phyloP scores from a whole-genome alignment of 1,139 yeast species.

The Yamadazyma blattariae region DNA sequence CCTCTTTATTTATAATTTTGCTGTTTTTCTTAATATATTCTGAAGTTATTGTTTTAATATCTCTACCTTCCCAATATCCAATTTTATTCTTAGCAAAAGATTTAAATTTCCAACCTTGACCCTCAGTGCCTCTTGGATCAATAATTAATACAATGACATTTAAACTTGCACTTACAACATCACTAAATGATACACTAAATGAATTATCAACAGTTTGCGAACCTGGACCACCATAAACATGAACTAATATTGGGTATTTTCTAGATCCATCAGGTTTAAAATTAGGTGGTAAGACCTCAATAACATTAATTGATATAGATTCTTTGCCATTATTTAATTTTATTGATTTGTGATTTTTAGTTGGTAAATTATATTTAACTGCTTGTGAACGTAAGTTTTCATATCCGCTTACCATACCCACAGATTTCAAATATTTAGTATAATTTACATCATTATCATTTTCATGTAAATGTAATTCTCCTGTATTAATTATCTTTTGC shows the following conservation, averaged over 20 bases:
- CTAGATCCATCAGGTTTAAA: constrained; percentile 46
- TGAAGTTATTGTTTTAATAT: constrained; percentile 65
- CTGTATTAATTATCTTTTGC: constrained; percentile 54
- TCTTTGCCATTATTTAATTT: constrained; percentile 44
- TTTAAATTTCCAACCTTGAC: constrained; percentile 75
- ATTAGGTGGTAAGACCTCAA: constrained; percentile 73
- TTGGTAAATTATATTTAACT: constrained; percentile 50
- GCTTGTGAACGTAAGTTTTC: constrained; percentile 13
- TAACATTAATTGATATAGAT: constrained; percentile 53
- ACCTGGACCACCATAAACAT: constrained; percentile 94
- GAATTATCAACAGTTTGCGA: constrained; percentile 65
- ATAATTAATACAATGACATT: constrained; percentile 77
- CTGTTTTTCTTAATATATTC: constrained; percentile 52
- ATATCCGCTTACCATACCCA: constrained; percentile 7
- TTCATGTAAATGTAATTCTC: constrained; percentile 25
- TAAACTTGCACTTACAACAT: constrained; percentile 62
- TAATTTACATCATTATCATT: constrained; percentile 5
- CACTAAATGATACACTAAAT: constrained; percentile 63
- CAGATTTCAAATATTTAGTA: constrained; percentile 5
- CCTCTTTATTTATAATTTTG: constrained; percentile 54
- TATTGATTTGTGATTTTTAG: constrained; percentile 47
- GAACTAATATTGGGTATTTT: constrained; percentile 78
- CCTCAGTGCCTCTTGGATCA: constrained; percentile 96
- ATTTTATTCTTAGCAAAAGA: constrained; percentile 65
- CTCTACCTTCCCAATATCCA: constrained; percentile 89